Evolutionary conservation across 139 green algal genomes (phyloP).

Genomic region (Trebouxia sp.): DNA sequence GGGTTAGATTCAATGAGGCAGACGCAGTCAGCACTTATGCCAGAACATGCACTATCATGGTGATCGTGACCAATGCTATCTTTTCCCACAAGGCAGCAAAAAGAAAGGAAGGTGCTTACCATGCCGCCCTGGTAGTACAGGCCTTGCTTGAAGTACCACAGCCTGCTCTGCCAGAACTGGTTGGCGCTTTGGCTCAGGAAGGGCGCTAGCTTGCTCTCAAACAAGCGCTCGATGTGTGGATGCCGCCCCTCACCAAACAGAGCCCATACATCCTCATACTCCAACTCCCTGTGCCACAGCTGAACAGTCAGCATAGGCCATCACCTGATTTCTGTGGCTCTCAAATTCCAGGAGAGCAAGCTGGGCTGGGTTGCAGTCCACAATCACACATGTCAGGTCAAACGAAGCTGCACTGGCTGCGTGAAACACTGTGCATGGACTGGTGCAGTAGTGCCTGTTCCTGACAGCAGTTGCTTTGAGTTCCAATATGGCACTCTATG

Average conservation of each 20-base stretch:
- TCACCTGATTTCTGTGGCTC: background rate
- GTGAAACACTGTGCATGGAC: too few relatives aligned
- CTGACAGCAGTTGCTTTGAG: conserved; percentile 86
- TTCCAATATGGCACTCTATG: conserved; percentile 91
- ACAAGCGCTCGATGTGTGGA: conserved; percentile 79
- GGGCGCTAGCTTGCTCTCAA: conserved; percentile 85
- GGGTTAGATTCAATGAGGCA: too few relatives aligned
- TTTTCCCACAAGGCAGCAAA: too few relatives aligned
- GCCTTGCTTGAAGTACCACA: conserved; percentile 92
- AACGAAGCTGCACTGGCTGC: too few relatives aligned
- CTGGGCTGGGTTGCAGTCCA: background rate
- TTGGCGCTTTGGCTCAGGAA: conserved; percentile 83
- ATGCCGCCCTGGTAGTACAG: conserved; percentile 98
- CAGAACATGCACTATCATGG: too few relatives aligned
- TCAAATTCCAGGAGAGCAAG: background rate
- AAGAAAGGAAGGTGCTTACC: conserved; percentile 61
- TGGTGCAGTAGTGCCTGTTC: too few relatives aligned
- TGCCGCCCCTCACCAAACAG: conserved; percentile 85
- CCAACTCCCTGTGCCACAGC: conserved; percentile 56
- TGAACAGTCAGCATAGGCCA: too few relatives aligned
- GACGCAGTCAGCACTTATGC: too few relatives aligned
- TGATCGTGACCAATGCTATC: too few relatives aligned
- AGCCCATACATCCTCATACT: conserved; percentile 92
- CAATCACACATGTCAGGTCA: too few relatives aligned
- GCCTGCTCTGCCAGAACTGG: conserved; percentile 86